Conservation (phyloP, 2,329 filamentous ascomycete genomes). For the Stagonosporopsis rhizophila region DNA sequence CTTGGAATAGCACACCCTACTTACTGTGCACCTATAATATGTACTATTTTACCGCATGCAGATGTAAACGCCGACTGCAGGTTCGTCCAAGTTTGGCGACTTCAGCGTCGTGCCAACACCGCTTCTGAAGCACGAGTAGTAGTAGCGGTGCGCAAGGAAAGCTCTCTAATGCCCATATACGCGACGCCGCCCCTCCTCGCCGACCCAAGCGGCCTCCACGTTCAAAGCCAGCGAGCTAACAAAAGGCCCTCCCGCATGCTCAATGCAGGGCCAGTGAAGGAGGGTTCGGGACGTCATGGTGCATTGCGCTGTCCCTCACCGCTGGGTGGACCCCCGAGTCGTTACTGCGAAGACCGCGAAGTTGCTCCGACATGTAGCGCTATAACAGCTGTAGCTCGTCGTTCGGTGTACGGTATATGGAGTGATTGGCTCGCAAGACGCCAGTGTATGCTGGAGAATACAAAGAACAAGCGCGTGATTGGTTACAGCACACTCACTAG, state of each 20-base stretch:
- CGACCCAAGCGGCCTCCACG: background rate
- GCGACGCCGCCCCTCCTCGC: background rate
- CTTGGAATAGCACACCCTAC: conserved; percentile 1
- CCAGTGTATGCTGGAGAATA: background rate
- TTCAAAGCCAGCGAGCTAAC: conserved; percentile 1
- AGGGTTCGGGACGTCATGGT: conserved; percentile 1
- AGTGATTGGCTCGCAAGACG: background rate
- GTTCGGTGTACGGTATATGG: background rate
- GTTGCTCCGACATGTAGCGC: background rate
- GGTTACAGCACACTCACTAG: background rate
- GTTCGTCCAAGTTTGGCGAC: background rate
- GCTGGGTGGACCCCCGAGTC: background rate
- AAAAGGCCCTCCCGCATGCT: conserved; percentile 2
- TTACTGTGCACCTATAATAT: background rate
- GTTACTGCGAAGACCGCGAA: background rate
- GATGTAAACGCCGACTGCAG: background rate
- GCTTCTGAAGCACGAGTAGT: background rate
- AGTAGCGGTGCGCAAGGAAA: background rate
- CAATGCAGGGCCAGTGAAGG: background rate
- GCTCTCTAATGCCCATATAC: conserved; percentile 3
- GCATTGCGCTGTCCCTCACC: background rate
- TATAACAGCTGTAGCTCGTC: background rate
- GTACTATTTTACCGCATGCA: background rate
- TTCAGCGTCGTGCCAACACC: background rate
- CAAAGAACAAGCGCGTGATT: background rate